Conservation (phyloP, 2,329 filamentous ascomycete species). For the Lizonia empirigonia region DNA sequence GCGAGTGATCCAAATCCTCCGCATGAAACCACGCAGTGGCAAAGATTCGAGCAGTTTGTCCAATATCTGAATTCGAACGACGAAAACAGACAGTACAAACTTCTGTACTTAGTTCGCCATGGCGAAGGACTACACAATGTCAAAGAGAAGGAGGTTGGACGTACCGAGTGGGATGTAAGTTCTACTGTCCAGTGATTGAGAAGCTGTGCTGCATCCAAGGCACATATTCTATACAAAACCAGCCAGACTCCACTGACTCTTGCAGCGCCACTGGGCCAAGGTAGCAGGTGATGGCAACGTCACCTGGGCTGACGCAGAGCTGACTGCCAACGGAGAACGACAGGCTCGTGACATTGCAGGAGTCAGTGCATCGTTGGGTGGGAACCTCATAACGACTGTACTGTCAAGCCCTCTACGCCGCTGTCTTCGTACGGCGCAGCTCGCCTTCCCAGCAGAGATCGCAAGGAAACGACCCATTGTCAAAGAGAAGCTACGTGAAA, state of each 20-base stretch:
- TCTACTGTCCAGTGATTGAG: not conserved
- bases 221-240: not conserved
- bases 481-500: slow-evolving; percentile 67
- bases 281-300: slow-evolving; percentile 64
- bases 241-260: not conserved
- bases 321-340: slow-evolving; percentile 60
- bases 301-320: slow-evolving; percentile 64
- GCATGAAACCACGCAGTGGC: not conserved
- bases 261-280: slow-evolving; percentile 64
- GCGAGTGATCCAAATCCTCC: slow-evolving; percentile 32
- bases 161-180: slow-evolving; percentile 68
- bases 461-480: slow-evolving; percentile 52
- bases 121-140: slow-evolving; percentile 68
- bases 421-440: slow-evolving; percentile 64
- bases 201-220: not conserved
- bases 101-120: slow-evolving; percentile 69
- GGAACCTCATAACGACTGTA: slow-evolving; percentile 40
- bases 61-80: slow-evolving; percentile 55
- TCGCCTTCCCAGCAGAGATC: slow-evolving; percentile 62
- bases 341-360: slow-evolving; percentile 64
- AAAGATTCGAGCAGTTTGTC: slow-evolving; percentile 63
- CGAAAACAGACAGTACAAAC: slow-evolving; percentile 61
- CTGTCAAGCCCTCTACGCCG: slow-evolving; percentile 62
- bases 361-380: slow-evolving; percentile 56
- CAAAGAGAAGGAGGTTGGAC: slow-evolving; percentile 67